Evolutionary conservation across 2,329 filamentous ascomycete genomes (phyloP).

Genomic region (Xylaria sp.): DNA sequence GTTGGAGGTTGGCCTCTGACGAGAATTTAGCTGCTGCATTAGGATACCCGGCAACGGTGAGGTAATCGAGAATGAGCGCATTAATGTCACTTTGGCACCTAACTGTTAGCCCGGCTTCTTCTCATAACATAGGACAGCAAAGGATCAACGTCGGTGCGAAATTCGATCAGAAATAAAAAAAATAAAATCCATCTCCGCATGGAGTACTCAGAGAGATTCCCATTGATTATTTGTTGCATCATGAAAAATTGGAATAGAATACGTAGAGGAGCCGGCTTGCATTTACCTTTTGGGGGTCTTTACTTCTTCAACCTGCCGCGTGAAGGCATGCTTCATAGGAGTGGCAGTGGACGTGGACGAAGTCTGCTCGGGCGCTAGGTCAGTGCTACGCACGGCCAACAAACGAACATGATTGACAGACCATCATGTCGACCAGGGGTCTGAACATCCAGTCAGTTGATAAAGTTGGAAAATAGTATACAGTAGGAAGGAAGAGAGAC

Average conservation of each 20-base stretch:
- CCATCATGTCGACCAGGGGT: constrained; percentile 32
- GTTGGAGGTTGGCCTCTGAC: constrained; percentile 86
- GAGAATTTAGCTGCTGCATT: constrained; percentile 93
- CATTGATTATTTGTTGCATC: constrained; percentile 85
- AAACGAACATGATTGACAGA: constrained; percentile 15
- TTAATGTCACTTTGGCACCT: constrained; percentile 82
- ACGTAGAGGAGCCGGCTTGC: constrained; percentile 15
- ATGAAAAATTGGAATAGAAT: constrained; percentile 40
- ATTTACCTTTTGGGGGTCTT: constrained; percentile 91
- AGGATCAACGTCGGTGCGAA: constrained; percentile 26
- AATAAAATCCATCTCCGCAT: constrained; percentile 85
- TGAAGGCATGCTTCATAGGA: constrained; percentile 77
- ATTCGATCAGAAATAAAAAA: constrained; percentile 43
- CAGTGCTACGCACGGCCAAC: constrained; percentile 19
- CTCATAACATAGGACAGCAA: not conserved
- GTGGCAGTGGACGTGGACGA: constrained; percentile 79
- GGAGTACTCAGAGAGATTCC: constrained; percentile 99
- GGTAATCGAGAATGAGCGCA: constrained; percentile 92
- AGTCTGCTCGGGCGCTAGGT: constrained; percentile 57
- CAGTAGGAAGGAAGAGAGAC: not conserved
- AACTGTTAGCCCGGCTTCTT: constrained; percentile 32
- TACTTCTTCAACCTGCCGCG: constrained; percentile 82
- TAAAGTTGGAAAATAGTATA: too few species aligned
- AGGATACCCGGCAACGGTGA: constrained; percentile 95
- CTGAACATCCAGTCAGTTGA: constrained; percentile 14